Conservation (phyloP, 345 rosid species). For the Citrus maxima region DNA sequence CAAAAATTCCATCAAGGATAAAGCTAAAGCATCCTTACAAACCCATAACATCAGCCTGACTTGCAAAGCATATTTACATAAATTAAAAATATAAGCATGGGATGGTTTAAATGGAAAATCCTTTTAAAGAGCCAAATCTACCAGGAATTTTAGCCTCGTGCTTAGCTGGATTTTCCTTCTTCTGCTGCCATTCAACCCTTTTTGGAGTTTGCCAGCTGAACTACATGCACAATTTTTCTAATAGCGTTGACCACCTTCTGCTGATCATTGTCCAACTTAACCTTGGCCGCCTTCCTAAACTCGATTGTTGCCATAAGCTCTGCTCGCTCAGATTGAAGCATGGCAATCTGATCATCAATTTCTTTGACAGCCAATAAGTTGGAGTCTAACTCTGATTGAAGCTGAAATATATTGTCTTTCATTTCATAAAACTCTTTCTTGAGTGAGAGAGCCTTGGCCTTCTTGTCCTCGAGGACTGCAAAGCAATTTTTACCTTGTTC, state of each 20-base stretch:
- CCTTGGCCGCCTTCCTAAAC: conserved; percentile 36
- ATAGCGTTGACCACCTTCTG: conserved; percentile 48
- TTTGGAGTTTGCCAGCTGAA: conserved; percentile 53
- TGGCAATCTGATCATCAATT: conserved; percentile 54
- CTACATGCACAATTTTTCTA: conserved; percentile 47
- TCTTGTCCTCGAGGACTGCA: conserved; percentile 47
- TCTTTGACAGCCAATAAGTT: conserved; percentile 36
- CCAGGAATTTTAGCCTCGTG: conserved; percentile 50
- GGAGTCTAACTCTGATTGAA: conserved; percentile 48
- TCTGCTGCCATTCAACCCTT: conserved; percentile 48
- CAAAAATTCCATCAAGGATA: background rate
- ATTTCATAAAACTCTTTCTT: conserved; percentile 53
- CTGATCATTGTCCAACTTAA: conserved; percentile 40
- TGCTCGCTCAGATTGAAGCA: conserved; percentile 40
- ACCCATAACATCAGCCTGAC: background rate
- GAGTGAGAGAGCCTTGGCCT: conserved; percentile 51
- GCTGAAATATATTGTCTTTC: conserved; percentile 44
- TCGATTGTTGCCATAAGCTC: conserved; percentile 37
- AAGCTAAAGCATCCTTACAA: background rate
- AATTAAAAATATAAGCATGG: background rate
- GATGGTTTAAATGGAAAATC: conserved; percentile 33
- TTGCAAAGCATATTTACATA: background rate
- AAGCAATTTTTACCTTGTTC: conserved; percentile 41
- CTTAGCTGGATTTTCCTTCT: conserved; percentile 44
- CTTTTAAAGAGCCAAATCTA: conserved; percentile 55